Base-by-base conservation (phyloP, 257 asterid genomes). In the Solanum verrucosum region DNA sequence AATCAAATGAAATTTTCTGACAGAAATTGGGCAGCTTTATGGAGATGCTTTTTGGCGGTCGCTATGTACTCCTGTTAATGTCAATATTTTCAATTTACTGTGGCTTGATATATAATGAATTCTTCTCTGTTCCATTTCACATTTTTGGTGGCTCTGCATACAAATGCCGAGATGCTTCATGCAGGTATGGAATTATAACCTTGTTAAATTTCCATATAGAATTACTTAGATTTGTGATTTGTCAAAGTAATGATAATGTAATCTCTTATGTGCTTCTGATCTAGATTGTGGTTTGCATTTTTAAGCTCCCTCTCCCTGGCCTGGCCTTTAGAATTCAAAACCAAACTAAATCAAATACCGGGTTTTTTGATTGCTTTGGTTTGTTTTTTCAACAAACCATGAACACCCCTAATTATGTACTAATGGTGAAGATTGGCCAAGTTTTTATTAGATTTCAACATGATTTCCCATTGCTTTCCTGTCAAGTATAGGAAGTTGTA, bases 41-140 rank as follows among this genome's bases (percentile, higher is more conserved):
- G 99, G 99, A 96, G 96, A 97, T 97, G 99, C 95, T 96, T 56
- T 96, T 92, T 90, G 99, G 98, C 83, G 99, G 99, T 86, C 98
- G 98, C 86, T 96, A 97, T 88, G 91, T 97, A 70, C 97, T 97
- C 82, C 98, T 97, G 90, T 88, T 95, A 93, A 97, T 97, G 99
- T 93, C 99, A 21, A 88, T 96, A 87, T 97, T 97, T 91, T 97
- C 99, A 46, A 94, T 97, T 70, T 97, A 97, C 90, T 97, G 99
- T 88, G 99, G 99, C 86, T 90, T 97, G 93, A 92, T 97, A 90
- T 97, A 97, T 97, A 97, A 97, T 83, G 99, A 96, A 89, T 97
- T 97, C 91, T 97, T 97, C 91, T 97, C 99, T 20, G 95, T 97
- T 86, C 99, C 99, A 31, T 96, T 96, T 92, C 98, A 96, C 93